phyloP scores from a whole-genome alignment of 2,329 filamentous ascomycete genomes.

The Phaeosphaeriaceae sp. region DNA sequence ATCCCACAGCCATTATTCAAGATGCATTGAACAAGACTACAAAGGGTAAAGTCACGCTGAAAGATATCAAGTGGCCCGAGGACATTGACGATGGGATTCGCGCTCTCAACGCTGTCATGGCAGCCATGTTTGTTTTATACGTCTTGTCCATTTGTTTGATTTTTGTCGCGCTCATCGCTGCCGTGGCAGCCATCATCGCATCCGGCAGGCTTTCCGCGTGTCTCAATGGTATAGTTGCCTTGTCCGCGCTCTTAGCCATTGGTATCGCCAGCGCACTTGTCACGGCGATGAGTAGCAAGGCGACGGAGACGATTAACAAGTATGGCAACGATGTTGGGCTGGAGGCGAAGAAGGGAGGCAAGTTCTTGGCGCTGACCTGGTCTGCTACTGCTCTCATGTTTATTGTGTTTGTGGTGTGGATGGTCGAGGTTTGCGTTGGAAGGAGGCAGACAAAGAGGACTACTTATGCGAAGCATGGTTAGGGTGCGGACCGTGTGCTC shows the following conservation, averaged over 20 bases:
- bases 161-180: conserved; percentile 57
- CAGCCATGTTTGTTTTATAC: conserved; percentile 65
- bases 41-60: conserved; percentile 55
- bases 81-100: conserved; percentile 62
- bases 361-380: conserved; percentile 67
- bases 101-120: conserved; percentile 57
- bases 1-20: conserved; percentile 59
- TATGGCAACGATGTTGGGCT: conserved; percentile 59
- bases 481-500: conserved; percentile 1
- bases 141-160: conserved; percentile 62
- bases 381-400: conserved; percentile 58
- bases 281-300: conserved; percentile 66
- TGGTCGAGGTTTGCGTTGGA: conserved; percentile 38
- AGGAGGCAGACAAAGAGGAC: conserved; percentile 17
- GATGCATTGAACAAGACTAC: conserved; percentile 53
- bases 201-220: conserved; percentile 55
- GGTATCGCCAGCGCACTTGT: conserved; percentile 78
- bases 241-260: conserved; percentile 63
- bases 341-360: conserved; percentile 57
- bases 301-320: conserved; percentile 59
- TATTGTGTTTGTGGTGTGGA: conserved; percentile 39
- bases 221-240: conserved; percentile 57
- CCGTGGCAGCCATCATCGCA: conserved; percentile 54
- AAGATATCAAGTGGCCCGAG: conserved; percentile 62
- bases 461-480: conserved; percentile 30